Conservation (phyloP, 2,329 filamentous ascomycete genomes). For the Clarireedia monteithiana region DNA sequence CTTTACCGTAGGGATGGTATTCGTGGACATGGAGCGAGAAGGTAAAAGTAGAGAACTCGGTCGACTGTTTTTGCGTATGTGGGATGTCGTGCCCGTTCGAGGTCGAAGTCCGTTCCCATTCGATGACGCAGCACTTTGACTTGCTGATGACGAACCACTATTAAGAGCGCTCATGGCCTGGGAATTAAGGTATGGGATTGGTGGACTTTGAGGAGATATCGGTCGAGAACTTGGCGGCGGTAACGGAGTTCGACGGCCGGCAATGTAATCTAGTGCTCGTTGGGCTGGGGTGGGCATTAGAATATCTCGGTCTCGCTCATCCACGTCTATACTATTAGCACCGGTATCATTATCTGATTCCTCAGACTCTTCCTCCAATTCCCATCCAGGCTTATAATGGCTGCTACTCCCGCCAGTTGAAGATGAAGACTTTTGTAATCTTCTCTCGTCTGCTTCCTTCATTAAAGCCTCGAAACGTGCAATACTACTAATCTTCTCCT, state of each 20-base stretch:
- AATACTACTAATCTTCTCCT: constrained; percentile 56
- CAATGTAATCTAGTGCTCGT: constrained; percentile 29
- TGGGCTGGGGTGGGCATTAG: constrained; percentile 27
- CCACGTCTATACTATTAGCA: constrained; percentile 27
- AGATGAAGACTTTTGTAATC: constrained; percentile 20
- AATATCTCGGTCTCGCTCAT: constrained; percentile 14
- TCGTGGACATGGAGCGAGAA: constrained; percentile 23
- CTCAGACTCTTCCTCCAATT: constrained; percentile 31
- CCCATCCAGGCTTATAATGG: constrained; percentile 23
- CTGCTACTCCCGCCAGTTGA: constrained; percentile 4
- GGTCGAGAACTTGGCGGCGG: constrained; percentile 11
- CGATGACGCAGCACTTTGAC: background rate
- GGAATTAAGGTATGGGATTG: constrained; percentile 23
- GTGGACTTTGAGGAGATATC: constrained; percentile 19
- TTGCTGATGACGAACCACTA: constrained; percentile 8
- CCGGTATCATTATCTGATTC: constrained; percentile 31
- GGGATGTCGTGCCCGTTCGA: constrained; percentile 19
- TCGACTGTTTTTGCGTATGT: constrained; percentile 14
- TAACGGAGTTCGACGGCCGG: constrained; percentile 20
- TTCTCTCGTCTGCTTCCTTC: constrained; percentile 48
- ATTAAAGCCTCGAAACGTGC: constrained; percentile 60
- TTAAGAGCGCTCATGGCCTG: constrained; percentile 27
- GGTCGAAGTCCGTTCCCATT: constrained; percentile 16
- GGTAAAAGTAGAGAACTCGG: constrained; percentile 24
- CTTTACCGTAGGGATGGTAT: constrained; percentile 15